Conservation (phyloP, 257 asterid genomes). For the Paulownia fortunei region DNA sequence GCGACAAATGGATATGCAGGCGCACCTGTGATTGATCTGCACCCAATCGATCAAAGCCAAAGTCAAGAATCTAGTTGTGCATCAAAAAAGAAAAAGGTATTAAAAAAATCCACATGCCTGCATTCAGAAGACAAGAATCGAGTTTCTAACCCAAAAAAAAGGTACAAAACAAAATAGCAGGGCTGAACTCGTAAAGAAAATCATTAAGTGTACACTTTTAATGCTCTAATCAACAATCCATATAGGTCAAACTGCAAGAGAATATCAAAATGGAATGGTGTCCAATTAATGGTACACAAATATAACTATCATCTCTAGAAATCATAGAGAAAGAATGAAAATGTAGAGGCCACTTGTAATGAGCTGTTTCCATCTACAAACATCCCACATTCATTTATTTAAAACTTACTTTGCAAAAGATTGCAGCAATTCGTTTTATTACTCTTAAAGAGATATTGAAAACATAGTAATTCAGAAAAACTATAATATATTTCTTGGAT, state of each 20-base stretch:
- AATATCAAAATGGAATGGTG: slow-evolving; percentile 5
- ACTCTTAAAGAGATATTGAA: not conserved
- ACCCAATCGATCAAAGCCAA: slow-evolving; percentile 95
- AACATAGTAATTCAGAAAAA: slow-evolving; percentile 7
- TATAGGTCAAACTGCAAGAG: not conserved
- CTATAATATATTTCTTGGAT: slow-evolving; percentile 1
- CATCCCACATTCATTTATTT: slow-evolving; percentile 8
- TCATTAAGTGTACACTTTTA: slow-evolving; percentile 10
- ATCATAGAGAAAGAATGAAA: slow-evolving; percentile 11
- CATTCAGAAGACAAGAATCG: slow-evolving; percentile 25
- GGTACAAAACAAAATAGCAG: not conserved
- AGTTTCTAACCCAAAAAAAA: slow-evolving; percentile 12
- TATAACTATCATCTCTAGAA: not conserved
- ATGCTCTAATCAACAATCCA: slow-evolving; percentile 1
- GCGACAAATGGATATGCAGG: slow-evolving; percentile 27
- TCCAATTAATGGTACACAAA: slow-evolving; percentile 20
- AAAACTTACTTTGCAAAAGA: slow-evolving; percentile 22
- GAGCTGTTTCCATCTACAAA: slow-evolving; percentile 22
- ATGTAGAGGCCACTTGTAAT: slow-evolving; percentile 13
- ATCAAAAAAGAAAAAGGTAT: slow-evolving; percentile 42
- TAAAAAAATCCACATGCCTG: slow-evolving; percentile 26
- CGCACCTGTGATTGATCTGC: slow-evolving; percentile 93
- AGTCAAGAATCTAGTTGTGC: slow-evolving; percentile 83
- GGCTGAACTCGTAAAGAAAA: slow-evolving; percentile 24
- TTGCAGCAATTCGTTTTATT: not conserved